Evolutionary conservation across 176 grass and related monocot species (phyloP).

Genomic region (Rhipidocladum racemiflorum): DNA sequence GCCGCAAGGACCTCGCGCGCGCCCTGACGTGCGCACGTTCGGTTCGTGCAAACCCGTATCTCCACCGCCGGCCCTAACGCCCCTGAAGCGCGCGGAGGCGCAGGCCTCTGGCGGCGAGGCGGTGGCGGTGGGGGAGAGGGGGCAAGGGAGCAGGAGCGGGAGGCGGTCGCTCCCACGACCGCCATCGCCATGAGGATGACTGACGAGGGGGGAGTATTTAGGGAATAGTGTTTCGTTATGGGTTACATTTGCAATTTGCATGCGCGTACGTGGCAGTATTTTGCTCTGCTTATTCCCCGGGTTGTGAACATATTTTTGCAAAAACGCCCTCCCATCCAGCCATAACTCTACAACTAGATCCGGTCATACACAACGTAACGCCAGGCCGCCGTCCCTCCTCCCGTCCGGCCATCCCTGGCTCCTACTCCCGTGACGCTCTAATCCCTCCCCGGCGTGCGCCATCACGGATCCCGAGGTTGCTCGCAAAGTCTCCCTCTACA

Average conservation of each 20-base stretch:
- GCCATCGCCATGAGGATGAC: not conserved
- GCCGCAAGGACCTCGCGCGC: constrained; percentile 62
- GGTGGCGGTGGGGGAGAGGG: not conserved
- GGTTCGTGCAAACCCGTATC: constrained; percentile 88
- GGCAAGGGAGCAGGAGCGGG: not conserved
- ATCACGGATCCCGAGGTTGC: not conserved
- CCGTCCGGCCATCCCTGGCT: not conserved
- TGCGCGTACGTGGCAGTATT: not conserved
- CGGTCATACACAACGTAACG: not conserved
- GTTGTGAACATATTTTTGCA: not conserved
- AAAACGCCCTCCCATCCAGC: constrained; percentile 3
- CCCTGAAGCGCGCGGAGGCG: constrained; percentile 7
- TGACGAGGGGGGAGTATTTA: not conserved
- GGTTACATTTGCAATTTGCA: not conserved
- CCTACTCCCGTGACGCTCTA: not conserved
- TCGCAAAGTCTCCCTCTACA: not conserved
- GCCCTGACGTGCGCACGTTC: constrained; percentile 76
- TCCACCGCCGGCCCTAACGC: not conserved
- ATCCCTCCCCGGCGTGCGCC: not conserved
- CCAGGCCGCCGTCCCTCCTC: not conserved
- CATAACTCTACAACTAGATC: not conserved
- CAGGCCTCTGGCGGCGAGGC: not conserved
- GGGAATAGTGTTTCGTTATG: not conserved
- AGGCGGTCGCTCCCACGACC: not conserved
- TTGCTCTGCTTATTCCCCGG: no score